Evolutionary conservation across 192 early-diverging fungal species (phyloP), one percentile per base, ranked within the genome.

Genomic region (Backusella psychrophila): DNA sequence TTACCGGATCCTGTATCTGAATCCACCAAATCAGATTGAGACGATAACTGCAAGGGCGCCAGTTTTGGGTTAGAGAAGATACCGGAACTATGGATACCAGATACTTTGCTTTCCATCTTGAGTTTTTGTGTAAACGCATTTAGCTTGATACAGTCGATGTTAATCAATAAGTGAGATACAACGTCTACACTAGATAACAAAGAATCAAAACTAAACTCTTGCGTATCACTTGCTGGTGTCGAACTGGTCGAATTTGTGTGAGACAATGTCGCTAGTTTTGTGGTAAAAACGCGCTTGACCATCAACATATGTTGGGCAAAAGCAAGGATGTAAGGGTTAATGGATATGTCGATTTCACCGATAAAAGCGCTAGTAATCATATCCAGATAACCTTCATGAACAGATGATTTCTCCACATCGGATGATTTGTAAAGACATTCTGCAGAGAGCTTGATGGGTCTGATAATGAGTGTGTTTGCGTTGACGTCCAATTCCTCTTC

Each of bases 231-330:
- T 6, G 49, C 12, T 14, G 72, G 19, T 38, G 52, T 52, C 6
- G 73, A 35, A 31, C 21, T 49, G 3, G 70, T 11, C 0, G 41
- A 26, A 19, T 49, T 71, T 34, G 80, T 46, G 63, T 78, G 72
- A 14, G 81, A 83, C 26, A 85, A 21, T 31, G 66, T 65, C 31
- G 59, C 38, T 4, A 83, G 49, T 59, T 82, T 86, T 2, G 84
- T 74, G 0, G 79, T 77, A 41, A 88, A 90, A 6, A 88, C 82
- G 9, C 89, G 80, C 36, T 90, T 86, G 19, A 90, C 85, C 38
- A 80, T 81, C 8, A 90, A 73, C 76, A 88, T 87, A 74, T 90
- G 89, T 42, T 83, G 73, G 0, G 84, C 84, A 74, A 90, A 88
- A 2, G 89, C 88, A 4, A 90, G 74, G n/a, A 90, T 77, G 6